Evolutionary conservation across 495 filamentous ascomycete genomes (phyloP), one percentile per base, ranked within the genome.

Genomic region (Glonium stellatum): DNA sequence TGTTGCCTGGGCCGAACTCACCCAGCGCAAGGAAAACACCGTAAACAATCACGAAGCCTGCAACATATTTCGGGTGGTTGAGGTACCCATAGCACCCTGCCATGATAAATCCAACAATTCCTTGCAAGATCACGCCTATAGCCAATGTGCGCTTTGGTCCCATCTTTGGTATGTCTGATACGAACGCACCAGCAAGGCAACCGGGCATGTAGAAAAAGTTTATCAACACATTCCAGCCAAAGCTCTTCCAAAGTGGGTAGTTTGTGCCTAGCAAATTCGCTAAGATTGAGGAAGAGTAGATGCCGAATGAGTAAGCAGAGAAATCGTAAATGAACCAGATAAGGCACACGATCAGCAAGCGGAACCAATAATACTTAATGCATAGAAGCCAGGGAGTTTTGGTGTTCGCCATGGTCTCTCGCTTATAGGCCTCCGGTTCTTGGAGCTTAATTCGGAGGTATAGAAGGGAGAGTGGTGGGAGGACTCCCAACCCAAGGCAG

Each of bases 241-340:
- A 91, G 41, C 81, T 77, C 66, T 86, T 83, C 70, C 87, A 89
- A 25, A 95, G 72, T 5, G 85, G 79, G 3, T 81, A 76, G 3
- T 68, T 60, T 11, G 69, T 59, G 4, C 78, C 80, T 15, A 86
- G 77, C 55, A 95, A 85, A 63, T 87, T 84, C 18, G 69, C 59
- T 18, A 95, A 67, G 74, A 89, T 90, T 6, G 80, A 75, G 9
- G 83, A 83, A 0, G 85, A 87, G 72, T 90, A 93, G 63, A 92
- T 88, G 55, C 81, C 76, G 74, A 93, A 93, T 12, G 84, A 83
- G 70, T 93, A 96, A 21, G 84, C 73, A 0, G 83, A 86, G 66
- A 92, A 92, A 75, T 96, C 88, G 69, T 95, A 96, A 65, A 95
- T 80, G 73, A 95, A 95, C 92, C 92, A 97, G 70, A 97, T 90